These are phyloP conservation scores for Abrus pulchellus DNA, from an alignment of 306 rosid species.

Conservation along the genomic window DNA sequence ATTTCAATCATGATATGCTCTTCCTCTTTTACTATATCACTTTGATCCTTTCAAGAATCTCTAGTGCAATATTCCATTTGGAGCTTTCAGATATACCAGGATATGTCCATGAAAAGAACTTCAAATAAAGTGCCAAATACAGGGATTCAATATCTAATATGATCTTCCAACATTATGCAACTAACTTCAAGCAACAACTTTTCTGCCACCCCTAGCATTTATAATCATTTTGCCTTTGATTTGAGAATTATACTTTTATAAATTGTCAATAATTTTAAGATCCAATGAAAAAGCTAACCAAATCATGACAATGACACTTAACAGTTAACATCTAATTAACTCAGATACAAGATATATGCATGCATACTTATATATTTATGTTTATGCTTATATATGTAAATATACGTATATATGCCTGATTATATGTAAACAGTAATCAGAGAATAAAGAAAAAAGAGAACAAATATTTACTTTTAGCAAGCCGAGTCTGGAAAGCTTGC, in stretches of 20 bases:
- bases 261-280: background rate
- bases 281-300: constrained; percentile 7
- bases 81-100: constrained; percentile 20
- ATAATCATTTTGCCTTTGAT: constrained; percentile 8
- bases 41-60: constrained; percentile 2
- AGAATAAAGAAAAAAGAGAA: constrained; percentile 36
- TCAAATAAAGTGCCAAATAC: background rate
- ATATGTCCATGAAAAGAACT: background rate
- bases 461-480: constrained; percentile 72
- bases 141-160: background rate
- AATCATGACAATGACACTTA: constrained; percentile 14
- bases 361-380: background rate
- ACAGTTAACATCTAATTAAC: background rate
- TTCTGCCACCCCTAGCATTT: background rate
- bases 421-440: constrained; percentile 3
- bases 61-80: background rate
- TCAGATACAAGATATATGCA: constrained; percentile 9
- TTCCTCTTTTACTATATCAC: background rate
- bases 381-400: background rate
- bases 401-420: background rate
- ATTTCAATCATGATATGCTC: constrained; percentile 24
- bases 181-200: background rate
- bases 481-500: constrained; percentile 92
- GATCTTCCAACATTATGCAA: constrained; percentile 22
- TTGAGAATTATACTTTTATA: background rate